Evolutionary conservation across 2,329 filamentous ascomycete genomes (phyloP), one percentile per base, ranked within the genome.

Genomic region (Aciculosporium take): DNA sequence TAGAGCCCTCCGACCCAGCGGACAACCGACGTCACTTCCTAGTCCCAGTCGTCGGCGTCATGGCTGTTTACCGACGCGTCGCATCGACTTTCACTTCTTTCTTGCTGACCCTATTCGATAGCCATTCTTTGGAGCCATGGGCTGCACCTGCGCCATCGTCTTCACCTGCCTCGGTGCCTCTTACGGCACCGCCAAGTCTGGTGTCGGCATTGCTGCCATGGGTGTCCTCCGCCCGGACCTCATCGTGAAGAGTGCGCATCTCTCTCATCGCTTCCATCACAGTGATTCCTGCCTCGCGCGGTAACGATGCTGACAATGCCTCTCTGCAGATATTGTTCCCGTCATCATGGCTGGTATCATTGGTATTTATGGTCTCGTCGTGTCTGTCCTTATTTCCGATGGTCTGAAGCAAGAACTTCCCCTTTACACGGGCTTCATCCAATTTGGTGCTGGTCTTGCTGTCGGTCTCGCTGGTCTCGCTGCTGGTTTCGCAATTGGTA

Each of bases 261-360:
- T 29, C 29, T 20, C 37, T 28, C n/a, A n/a, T n/a, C 17, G 37
- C 12, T 20, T 21, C 10, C 17, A 30, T 24, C n/a, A 23, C 3
- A 20, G 4, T 15, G 7, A 12, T 4, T 5, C 25, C n/a, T 30
- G 15, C 27, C 4, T 13, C 18, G 25, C 3, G 30, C 40, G 33
- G 29, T n/a, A 10, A 17, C 15, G 28, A 35, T 47, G 37, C 52
- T 61, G 40, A 55, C 38, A 15, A 27, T 12, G 21, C 13, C 8
- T 18, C 10, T 17, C 15, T 24, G 0, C 53, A 96, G 89, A 95
- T 76, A 95, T 96, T 66, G 89, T 96, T 51, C 91, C 91, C 63
- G 91, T 96, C 68, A 94, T 98, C 80, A 98, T 98, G 91, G 91
- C 91, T 74, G 91, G 91, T 96, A 98, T 98, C 68, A 96, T 98